A percentile compares a stretch with the other conserved stretches of the same genome.
Evolutionary conservation across 2,329 filamentous ascomycete species (phyloP).

Genomic region (Macrophomina pseudophaseolina): DNA sequence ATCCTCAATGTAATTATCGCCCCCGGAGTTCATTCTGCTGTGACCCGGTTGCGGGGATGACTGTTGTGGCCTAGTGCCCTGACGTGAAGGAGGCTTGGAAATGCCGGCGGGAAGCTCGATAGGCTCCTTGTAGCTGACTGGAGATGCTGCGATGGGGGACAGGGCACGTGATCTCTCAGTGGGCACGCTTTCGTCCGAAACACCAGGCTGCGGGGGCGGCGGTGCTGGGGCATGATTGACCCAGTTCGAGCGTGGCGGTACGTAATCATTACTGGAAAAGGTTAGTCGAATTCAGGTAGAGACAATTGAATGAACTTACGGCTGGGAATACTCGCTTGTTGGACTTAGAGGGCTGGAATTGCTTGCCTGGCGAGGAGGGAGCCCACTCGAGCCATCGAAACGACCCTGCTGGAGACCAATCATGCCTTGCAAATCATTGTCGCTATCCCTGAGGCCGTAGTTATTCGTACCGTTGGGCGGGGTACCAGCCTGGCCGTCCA

Average conservation of each 20-base stretch:
- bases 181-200: constrained; percentile 14
- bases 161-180: constrained; percentile 36
- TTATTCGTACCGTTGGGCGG: constrained; percentile 32
- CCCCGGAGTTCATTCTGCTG: constrained; percentile 18
- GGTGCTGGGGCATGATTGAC: constrained; percentile 27
- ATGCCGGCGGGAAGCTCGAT: constrained; percentile 41
- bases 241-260: constrained; percentile 56
- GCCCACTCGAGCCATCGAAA: constrained; percentile 35
- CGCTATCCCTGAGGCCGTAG: constrained; percentile 62
- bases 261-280: constrained; percentile 43
- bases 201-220: constrained; percentile 20
- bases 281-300: neutral
- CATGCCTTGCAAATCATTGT: constrained; percentile 76
- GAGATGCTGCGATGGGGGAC: constrained; percentile 47
- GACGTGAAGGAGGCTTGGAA: constrained; percentile 34
- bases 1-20: constrained; percentile 82
- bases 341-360: constrained; percentile 68
- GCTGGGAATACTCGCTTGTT: constrained; percentile 53
- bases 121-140: constrained; percentile 30
- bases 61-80: neutral
- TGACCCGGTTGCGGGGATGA: constrained; percentile 26
- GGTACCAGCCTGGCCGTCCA: constrained; percentile 66
- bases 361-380: constrained; percentile 34
- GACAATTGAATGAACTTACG: constrained; percentile 60
- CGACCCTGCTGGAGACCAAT: constrained; percentile 67